phyloP scores from a whole-genome alignment of 2,329 filamentous ascomycete genomes.

The Epicoccum sorghinum region DNA sequence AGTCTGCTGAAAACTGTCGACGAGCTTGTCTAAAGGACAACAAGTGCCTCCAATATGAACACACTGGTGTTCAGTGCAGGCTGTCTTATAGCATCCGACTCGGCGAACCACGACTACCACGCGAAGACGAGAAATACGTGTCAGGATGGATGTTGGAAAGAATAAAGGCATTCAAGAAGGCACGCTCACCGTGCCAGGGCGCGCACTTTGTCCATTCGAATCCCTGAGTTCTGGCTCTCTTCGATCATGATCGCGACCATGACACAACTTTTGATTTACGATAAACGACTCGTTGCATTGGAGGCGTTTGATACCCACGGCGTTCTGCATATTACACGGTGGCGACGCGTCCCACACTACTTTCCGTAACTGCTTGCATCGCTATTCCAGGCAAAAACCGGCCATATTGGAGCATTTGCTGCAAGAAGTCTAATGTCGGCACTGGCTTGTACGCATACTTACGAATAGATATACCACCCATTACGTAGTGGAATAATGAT shows the following conservation, averaged over 20 bases:
- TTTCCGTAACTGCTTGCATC: neutral
- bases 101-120: slow-evolving; percentile 31
- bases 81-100: slow-evolving; percentile 38
- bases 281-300: slow-evolving; percentile 34
- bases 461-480: too few relatives aligned
- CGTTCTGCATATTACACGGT: slow-evolving; percentile 1
- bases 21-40: slow-evolving; percentile 36
- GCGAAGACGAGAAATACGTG: slow-evolving; percentile 29
- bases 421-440: too few relatives aligned
- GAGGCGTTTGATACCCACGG: slow-evolving; percentile 44
- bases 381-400: neutral
- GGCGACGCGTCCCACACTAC: slow-evolving; percentile 7
- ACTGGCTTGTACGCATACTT: too few relatives aligned
- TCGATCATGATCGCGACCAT: slow-evolving; percentile 14
- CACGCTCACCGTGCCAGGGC: slow-evolving; percentile 36
- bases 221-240: slow-evolving; percentile 27
- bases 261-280: slow-evolving; percentile 23
- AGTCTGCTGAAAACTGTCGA: slow-evolving; percentile 38
- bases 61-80: slow-evolving; percentile 37
- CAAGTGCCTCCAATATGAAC: slow-evolving; percentile 43
- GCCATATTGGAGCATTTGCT: too few relatives aligned
- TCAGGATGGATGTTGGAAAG: slow-evolving; percentile 43
- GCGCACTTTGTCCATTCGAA: slow-evolving; percentile 45
- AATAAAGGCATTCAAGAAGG: slow-evolving; percentile 38
- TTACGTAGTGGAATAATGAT: neutral